A percentile compares a stretch with the other conserved stretches of the same genome.
phyloP scores from a whole-genome alignment of 2,329 filamentous ascomycete genomes.

The Clonostachys solani region DNA sequence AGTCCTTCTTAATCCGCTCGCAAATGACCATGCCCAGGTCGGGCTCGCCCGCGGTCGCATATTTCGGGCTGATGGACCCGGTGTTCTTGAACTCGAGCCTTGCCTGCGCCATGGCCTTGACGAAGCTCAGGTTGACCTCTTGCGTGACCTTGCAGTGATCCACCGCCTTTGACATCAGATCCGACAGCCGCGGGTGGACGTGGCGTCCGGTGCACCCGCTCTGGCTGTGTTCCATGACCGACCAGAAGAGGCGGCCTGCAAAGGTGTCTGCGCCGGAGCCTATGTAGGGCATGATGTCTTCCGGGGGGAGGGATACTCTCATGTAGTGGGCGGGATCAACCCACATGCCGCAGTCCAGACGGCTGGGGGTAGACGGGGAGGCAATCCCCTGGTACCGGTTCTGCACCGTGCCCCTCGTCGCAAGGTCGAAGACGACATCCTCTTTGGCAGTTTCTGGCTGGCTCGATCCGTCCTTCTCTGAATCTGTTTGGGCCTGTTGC shows the following conservation, averaged over 20 bases:
- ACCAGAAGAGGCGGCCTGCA: slow-evolving; percentile 9
- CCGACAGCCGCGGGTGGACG: slow-evolving; percentile 1
- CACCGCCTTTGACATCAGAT: slow-evolving; percentile 2
- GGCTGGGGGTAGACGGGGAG: background rate
- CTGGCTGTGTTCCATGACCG: slow-evolving; percentile 6
- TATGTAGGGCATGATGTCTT: slow-evolving; percentile 9
- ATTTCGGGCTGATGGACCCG: slow-evolving; percentile 3
- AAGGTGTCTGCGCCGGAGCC: slow-evolving; percentile 5
- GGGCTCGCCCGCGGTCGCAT: slow-evolving; percentile 5
- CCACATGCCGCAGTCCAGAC: slow-evolving; percentile 5
- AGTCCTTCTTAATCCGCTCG: slow-evolving; percentile 4
- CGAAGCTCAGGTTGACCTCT: slow-evolving; percentile 3
- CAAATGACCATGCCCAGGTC: slow-evolving; percentile 5
- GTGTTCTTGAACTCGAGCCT: slow-evolving; percentile 7
- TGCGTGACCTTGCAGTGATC: slow-evolving; percentile 5
- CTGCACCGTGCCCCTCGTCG: too few relatives aligned
- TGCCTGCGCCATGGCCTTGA: slow-evolving; percentile 7
- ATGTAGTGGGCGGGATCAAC: slow-evolving; percentile 8
- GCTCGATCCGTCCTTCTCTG: too few relatives aligned
- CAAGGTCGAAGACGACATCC: too few relatives aligned
- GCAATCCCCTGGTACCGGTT: too few relatives aligned
- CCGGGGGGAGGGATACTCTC: slow-evolving; percentile 5
- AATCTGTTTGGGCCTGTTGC: background rate
- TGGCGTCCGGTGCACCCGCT: background rate
- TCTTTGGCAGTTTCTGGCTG: too few relatives aligned